Evolutionary conservation across 2,329 filamentous ascomycete species (phyloP).

Genomic region (Onygenales sp.): DNA sequence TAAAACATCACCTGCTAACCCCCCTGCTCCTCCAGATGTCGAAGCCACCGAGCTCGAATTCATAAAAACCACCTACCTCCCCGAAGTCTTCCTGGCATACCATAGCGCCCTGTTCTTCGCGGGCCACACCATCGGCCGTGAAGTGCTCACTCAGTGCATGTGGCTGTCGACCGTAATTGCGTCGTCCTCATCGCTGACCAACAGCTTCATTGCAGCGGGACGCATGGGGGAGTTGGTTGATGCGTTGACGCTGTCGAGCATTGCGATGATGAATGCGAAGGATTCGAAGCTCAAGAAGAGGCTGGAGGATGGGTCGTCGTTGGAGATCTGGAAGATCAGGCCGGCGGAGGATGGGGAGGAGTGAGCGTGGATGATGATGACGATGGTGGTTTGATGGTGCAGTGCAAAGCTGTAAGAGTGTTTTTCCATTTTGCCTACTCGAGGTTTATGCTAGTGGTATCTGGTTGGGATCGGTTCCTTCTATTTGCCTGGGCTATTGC

Average conservation of each 20-base stretch:
- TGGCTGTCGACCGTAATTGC: constrained; percentile 73
- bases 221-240: constrained; percentile 69
- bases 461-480: background rate
- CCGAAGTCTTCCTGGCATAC: constrained; percentile 77
- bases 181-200: constrained; percentile 56
- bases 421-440: background rate
- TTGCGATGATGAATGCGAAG: constrained; percentile 44
- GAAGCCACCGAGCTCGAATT: constrained; percentile 53
- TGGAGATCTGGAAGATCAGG: constrained; percentile 20
- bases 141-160: constrained; percentile 75
- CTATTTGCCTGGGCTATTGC: too few species aligned
- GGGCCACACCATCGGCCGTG: constrained; percentile 62
- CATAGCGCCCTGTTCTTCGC: constrained; percentile 71
- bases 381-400: background rate
- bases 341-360: constrained; percentile 8
- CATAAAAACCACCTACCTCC: constrained; percentile 70
- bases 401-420: background rate
- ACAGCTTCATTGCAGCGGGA: constrained; percentile 53
- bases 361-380: background rate
- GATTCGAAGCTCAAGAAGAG: constrained; percentile 28
- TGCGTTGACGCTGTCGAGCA: constrained; percentile 66
- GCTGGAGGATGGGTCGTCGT: constrained; percentile 21
- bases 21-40: constrained; percentile 25
- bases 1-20: constrained; percentile 6
- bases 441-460: background rate